Evolutionary conservation across 208 protist genomes (phyloP).

Genomic region (Trypanosoma lewisi): DNA sequence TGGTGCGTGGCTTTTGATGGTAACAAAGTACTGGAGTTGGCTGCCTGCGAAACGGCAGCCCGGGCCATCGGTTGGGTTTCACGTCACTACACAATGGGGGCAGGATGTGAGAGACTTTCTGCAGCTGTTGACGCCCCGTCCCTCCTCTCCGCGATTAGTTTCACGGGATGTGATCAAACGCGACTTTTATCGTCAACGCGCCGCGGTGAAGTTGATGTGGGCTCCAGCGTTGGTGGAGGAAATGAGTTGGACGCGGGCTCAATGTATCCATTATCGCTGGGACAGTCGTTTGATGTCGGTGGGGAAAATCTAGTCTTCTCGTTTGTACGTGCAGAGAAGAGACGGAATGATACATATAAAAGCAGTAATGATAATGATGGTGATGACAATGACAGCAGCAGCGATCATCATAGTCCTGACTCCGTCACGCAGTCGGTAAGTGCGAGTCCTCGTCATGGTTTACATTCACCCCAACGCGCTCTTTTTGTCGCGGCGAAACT

Average conservation of each 20-base stretch:
- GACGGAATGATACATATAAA: background rate
- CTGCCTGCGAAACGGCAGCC: background rate
- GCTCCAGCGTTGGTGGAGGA: background rate
- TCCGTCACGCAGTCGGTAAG: no score
- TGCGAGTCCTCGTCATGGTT: no score
- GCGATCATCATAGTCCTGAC: background rate
- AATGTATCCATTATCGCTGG: conserved; percentile 4
- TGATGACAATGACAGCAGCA: background rate
- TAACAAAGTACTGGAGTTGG: background rate
- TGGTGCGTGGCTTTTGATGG: background rate
- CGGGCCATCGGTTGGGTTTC: conserved; percentile 12
- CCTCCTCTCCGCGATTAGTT: background rate
- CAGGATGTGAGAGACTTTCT: background rate
- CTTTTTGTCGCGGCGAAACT: conserved; percentile 70
- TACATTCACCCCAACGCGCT: conserved; percentile 25
- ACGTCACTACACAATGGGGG: background rate
- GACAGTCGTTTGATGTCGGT: conserved; percentile 12
- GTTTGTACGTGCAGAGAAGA: background rate
- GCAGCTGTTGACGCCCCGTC: background rate
- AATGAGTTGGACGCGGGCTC: background rate
- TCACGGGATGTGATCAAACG: background rate
- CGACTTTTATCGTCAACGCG: no score
- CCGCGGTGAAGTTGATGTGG: background rate
- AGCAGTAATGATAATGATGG: background rate
- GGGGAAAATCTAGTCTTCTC: background rate